Evolutionary conservation across 2,329 filamentous ascomycete species (phyloP).

Genomic region (Ophiosphaerella korrae): DNA sequence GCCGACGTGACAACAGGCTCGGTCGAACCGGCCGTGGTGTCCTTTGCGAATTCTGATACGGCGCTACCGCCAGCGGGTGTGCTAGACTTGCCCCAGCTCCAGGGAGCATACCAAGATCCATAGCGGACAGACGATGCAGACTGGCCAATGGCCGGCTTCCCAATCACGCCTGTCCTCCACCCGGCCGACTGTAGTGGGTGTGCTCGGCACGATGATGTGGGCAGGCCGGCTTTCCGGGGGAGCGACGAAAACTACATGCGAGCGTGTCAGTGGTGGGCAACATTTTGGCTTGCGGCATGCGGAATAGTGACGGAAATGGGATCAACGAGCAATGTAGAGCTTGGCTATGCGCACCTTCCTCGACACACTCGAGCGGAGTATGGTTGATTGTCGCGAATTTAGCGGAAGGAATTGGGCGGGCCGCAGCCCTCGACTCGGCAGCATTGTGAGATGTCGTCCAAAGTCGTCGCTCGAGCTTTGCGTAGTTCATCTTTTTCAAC

Average conservation of each 20-base stretch:
- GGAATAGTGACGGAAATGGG: constrained; percentile 3
- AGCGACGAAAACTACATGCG: constrained; percentile 40
- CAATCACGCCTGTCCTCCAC: constrained; percentile 32
- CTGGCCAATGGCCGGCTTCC: constrained; percentile 22
- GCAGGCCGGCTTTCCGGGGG: constrained; percentile 25
- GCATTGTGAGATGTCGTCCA: constrained; percentile 49
- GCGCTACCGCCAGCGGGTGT: constrained; percentile 22
- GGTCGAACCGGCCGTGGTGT: constrained; percentile 11
- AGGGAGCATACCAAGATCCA: constrained; percentile 44
- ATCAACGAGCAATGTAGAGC: constrained; percentile 1
- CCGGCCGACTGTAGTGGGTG: constrained; percentile 30
- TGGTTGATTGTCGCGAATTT: constrained; percentile 27
- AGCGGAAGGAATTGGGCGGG: constrained; percentile 36
- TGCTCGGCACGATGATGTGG: constrained; percentile 27
- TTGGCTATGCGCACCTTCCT: constrained; percentile 40
- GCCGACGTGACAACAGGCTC: constrained; percentile 34
- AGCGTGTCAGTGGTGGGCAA: constrained; percentile 9
- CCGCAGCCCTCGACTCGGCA: constrained; percentile 55
- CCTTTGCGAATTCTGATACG: constrained; percentile 24
- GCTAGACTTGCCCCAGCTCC: constrained; percentile 41
- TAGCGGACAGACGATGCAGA: constrained; percentile 32
- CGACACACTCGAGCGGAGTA: constrained; percentile 27
- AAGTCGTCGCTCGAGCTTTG: constrained; percentile 17
- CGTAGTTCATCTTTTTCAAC: constrained; percentile 29
- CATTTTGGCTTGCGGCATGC: constrained; percentile 11